Base-by-base conservation (phyloP, 1,284 basidiomycete species). In the Schizophyllum commune region DNA sequence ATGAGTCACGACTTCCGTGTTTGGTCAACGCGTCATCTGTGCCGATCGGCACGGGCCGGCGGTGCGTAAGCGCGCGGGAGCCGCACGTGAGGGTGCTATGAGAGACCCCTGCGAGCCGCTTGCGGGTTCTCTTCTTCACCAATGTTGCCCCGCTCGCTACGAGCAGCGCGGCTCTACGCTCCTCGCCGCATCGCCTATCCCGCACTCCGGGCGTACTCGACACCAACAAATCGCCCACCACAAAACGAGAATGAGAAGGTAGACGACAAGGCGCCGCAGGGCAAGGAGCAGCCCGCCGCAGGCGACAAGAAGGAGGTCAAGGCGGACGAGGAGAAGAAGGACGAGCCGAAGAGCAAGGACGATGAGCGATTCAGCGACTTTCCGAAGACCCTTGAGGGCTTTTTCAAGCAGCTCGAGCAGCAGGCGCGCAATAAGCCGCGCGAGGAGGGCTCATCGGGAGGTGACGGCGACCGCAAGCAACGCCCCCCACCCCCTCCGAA, bases 371-470 rank as follows among this genome's bases (percentile, higher is more conserved):
- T 39, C 34, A 39, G 34, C 34, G 73, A 77, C 57, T 65, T 79
- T 55, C 77, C 77, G n/a, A 88, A 83, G 67, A 84, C 78, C 52
- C 78, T 92, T 15, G 88, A 92, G 66, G 89, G 89, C 34, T 92
- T 92, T 70, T 92, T 92, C 75, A 82, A 87, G 71, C 67, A 70
- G 34, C 6, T 39, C 56, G 64, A 70, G 63, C 73, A 77, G 62
- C 67, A 74, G 60, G 66, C 66, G 64, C 71, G 61, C n/a, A 66
- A 68, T 20, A 71, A 76, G 60, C 74, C 77, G 53, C 68, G 72
- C 19, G 72, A 72, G 6, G 52, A 54, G 52, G 47, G 47, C 11
- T 22, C 17, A 6, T 54, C 52, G 21, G 34, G 34, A 7, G 34
- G 7, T 39, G 34, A 39, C 34, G 34, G 34, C 60, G 72, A 70